phyloP scores from a whole-genome alignment of 2,329 filamentous ascomycete genomes.

The Cylindrodendrum hubeiense region DNA sequence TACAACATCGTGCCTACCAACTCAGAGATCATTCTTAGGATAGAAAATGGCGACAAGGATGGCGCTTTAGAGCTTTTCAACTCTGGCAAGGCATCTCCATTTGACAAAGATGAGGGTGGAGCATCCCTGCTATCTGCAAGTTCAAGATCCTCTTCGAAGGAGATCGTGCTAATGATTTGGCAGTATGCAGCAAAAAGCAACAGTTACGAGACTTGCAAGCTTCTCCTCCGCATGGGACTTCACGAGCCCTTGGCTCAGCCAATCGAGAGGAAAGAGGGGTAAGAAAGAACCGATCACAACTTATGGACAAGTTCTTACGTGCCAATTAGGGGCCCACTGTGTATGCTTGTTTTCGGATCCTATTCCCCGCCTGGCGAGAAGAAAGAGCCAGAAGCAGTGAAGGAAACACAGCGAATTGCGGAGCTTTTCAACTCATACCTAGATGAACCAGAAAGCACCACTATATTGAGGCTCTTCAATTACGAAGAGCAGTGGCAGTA shows the following conservation, averaged over 20 bases:
- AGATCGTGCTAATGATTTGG: not conserved
- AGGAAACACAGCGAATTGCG: conserved; percentile 2
- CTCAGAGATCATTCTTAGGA: conserved; percentile 30
- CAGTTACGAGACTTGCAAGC: conserved; percentile 30
- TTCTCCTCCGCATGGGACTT: conserved; percentile 33
- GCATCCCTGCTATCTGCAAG: conserved; percentile 34
- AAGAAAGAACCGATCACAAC: not conserved
- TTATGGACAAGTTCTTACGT: not conserved
- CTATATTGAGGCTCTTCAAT: conserved; percentile 33
- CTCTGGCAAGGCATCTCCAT: conserved; percentile 36
- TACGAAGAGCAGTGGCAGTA: conserved; percentile 3
- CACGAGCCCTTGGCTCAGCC: conserved; percentile 7
- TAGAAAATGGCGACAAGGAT: conserved; percentile 26
- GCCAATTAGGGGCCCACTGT: conserved; percentile 8
- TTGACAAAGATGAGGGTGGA: conserved; percentile 32
- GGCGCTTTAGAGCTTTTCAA: conserved; percentile 40
- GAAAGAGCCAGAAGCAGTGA: not conserved
- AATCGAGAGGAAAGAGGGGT: accelerated
- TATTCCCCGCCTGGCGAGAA: not conserved
- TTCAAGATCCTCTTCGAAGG: not conserved
- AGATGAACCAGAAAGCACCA: conserved; percentile 27
- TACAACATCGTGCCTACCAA: conserved; percentile 38
- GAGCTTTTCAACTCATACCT: conserved; percentile 38
- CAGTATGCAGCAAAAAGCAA: conserved; percentile 28
- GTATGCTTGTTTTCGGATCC: not conserved